Conservation (phyloP, 176 grass and related monocot species). For the Coix lacrymajobi region DNA sequence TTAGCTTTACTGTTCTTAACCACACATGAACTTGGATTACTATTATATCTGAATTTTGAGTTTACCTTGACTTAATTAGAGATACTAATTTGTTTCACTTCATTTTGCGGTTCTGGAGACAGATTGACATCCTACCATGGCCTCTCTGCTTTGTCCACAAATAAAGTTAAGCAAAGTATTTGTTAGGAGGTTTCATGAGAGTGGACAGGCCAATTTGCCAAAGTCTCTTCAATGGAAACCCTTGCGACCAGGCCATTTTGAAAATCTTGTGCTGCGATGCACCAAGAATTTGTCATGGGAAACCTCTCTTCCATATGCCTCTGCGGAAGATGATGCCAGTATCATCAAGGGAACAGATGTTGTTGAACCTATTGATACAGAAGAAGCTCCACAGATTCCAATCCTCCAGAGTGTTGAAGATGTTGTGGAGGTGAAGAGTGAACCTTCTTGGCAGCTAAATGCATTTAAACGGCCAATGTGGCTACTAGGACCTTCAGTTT, state of each 20-base stretch:
- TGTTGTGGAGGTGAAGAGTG: slow-evolving; percentile 46
- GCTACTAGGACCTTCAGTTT: slow-evolving; percentile 72
- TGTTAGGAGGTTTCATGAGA: slow-evolving; percentile 26
- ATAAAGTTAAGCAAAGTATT: slow-evolving; percentile 26
- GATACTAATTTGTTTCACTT: not conserved
- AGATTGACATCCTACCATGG: slow-evolving; percentile 28
- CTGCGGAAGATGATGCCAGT: slow-evolving; percentile 33
- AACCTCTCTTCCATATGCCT: slow-evolving; percentile 58
- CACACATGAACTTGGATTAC: not conserved
- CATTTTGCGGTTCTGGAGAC: not conserved
- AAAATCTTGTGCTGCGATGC: slow-evolving; percentile 39
- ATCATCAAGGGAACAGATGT: slow-evolving; percentile 52
- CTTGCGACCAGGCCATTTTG: not conserved
- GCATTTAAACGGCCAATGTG: slow-evolving; percentile 76
- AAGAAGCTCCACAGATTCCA: slow-evolving; percentile 58
- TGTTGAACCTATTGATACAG: slow-evolving; percentile 63
- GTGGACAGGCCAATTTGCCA: slow-evolving; percentile 17
- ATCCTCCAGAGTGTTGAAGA: slow-evolving; percentile 52
- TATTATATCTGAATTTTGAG: not conserved
- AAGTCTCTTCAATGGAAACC: slow-evolving; percentile 29
- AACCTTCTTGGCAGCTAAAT: slow-evolving; percentile 12
- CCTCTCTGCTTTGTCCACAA: slow-evolving; percentile 40
- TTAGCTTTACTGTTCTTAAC: slow-evolving; percentile 11
- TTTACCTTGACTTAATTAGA: not conserved
- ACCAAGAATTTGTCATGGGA: slow-evolving; percentile 59